Percentiles rank a stretch among this genome's conserved stretches.
Conservation (phyloP, 768 basidiomycete species). For the Candolleomyces efflorescens region DNA sequence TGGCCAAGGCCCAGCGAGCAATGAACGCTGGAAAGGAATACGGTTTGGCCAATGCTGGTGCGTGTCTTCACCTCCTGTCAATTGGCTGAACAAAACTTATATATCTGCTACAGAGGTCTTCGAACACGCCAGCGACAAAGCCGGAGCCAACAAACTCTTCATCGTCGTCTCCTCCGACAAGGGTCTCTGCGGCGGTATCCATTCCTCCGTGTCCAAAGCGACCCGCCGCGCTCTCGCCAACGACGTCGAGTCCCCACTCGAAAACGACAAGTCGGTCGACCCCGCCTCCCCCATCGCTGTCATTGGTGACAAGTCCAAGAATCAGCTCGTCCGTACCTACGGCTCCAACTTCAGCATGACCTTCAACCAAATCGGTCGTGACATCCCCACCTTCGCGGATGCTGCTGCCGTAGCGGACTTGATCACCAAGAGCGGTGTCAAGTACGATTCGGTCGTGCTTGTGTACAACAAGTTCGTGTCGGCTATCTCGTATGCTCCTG, state of each 20-base stretch:
- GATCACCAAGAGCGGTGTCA: slow-evolving; percentile 77
- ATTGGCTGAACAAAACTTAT: not conserved
- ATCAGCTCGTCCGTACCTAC: slow-evolving; percentile 71
- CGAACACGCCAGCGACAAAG: slow-evolving; percentile 67
- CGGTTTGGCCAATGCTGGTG: slow-evolving; percentile 88
- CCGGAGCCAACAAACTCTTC: slow-evolving; percentile 80
- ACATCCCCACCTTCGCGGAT: slow-evolving; percentile 96
- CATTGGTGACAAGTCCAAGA: slow-evolving; percentile 97
- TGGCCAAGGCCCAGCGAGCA: slow-evolving; percentile 93
- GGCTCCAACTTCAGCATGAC: slow-evolving; percentile 70
- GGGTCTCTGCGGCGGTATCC: slow-evolving; percentile 99
- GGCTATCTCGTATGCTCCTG: slow-evolving; percentile 87
- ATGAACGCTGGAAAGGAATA: slow-evolving; percentile 93
- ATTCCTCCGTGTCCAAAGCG: slow-evolving; percentile 92
- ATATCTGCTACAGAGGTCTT: slow-evolving; percentile 70
- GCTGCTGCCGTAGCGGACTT: slow-evolving; percentile 93
- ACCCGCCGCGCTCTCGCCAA: slow-evolving; percentile 69
- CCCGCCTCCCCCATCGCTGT: slow-evolving; percentile 72
- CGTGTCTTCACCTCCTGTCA: slow-evolving; percentile 23
- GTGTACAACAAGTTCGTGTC: slow-evolving; percentile 86
- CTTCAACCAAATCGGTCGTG: slow-evolving; percentile 97
- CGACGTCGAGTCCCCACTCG: slow-evolving; percentile 45
- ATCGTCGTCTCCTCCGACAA: slow-evolving; percentile 96
- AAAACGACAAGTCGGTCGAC: slow-evolving; percentile 45
- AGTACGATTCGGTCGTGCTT: slow-evolving; percentile 81